Base-by-base conservation (phyloP, 202 grass and related monocot species). In the Schoenoplectus tabernaemontani region DNA sequence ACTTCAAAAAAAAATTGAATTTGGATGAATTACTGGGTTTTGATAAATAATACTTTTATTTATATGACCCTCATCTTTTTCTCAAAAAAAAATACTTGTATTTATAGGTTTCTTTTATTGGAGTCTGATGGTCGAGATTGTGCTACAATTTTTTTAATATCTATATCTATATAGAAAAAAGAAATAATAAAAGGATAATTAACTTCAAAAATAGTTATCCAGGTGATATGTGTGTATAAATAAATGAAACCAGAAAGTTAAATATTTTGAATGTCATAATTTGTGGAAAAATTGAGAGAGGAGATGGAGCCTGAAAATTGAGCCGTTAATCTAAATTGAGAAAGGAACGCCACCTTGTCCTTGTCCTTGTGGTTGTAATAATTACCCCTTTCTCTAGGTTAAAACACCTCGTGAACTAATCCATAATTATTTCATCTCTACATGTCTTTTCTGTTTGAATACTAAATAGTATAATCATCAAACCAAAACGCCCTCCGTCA, bases 401-500 rank as follows among this genome's bases (percentile, higher is more conserved):
- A 26, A 64, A 65, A 64, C 59, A 41, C 32, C 56, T 78, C 33
- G 9, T 48, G 76, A 59, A 32, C 36, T 79, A 79, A 79, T 48
- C 48, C 57, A 41, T 77, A 24, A 57, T 61, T 15, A 80, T 80
- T 60, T 80, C 22, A 80, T 47, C 10, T 1, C 50, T 36, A 62
- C 54, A 80, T 80, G 4, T 0, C 41, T 80, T 64, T 17, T 51
- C 19, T 39, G 20, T 64, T 79, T 64, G 9, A 41, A 59, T 50
- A 79, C n/a, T n/a, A n/a, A n/a, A n/a, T n/a, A n/a, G n/a, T n/a
- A 11, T 19, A 80, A 80, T 79, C 57, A 79, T 79, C 57, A 79
- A 62, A 62, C 16, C 64, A 44, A 23, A 50, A 72, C 28, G 39
- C 39, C 32, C 57, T 62, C 23, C 12, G 3, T 64, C 20, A 51